phyloP scores from a whole-genome alignment of 2,329 filamentous ascomycete species.

The Pseudogymnoascus sp. region DNA sequence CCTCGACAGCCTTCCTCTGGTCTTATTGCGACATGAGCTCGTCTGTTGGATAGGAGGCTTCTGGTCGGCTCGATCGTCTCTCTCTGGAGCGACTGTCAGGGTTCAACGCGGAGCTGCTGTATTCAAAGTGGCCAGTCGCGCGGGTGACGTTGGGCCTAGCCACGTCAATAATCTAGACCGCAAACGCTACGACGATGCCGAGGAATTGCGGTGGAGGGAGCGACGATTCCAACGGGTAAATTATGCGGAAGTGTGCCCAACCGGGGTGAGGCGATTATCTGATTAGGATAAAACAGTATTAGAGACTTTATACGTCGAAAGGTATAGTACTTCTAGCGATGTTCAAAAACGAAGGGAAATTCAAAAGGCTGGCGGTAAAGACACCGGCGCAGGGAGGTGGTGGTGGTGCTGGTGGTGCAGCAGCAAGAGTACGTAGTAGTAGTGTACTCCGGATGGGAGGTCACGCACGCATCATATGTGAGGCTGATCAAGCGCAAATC shows the following conservation, averaged over 20 bases:
- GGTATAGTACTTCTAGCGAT: background rate
- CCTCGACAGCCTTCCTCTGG: slow-evolving; percentile 12
- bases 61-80: background rate
- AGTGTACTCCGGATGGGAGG: slow-evolving; percentile 5
- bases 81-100: background rate
- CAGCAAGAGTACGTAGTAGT: background rate
- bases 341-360: background rate
- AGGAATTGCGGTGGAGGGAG: slow-evolving; percentile 8
- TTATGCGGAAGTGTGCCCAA: background rate
- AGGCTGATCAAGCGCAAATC: slow-evolving; percentile 8
- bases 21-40: slow-evolving; percentile 10
- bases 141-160: background rate
- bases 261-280: slow-evolving; percentile 2
- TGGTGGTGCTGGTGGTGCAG: background rate
- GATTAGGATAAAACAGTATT: background rate
- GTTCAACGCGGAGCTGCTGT: background rate
- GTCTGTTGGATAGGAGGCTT: slow-evolving; percentile 3
- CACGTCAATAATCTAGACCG: slow-evolving; percentile 1
- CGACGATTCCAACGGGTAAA: slow-evolving; percentile 1
- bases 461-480: slow-evolving; percentile 9
- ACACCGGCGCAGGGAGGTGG: background rate
- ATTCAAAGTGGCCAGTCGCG: background rate
- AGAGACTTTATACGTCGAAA: slow-evolving; percentile 1
- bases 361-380: slow-evolving; percentile 1
- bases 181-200: background rate